A percentile compares a stretch with the other conserved stretches of the same genome.
Evolutionary conservation across 2,329 filamentous ascomycete species (phyloP).

Genomic region (Verticillium dahliae): DNA sequence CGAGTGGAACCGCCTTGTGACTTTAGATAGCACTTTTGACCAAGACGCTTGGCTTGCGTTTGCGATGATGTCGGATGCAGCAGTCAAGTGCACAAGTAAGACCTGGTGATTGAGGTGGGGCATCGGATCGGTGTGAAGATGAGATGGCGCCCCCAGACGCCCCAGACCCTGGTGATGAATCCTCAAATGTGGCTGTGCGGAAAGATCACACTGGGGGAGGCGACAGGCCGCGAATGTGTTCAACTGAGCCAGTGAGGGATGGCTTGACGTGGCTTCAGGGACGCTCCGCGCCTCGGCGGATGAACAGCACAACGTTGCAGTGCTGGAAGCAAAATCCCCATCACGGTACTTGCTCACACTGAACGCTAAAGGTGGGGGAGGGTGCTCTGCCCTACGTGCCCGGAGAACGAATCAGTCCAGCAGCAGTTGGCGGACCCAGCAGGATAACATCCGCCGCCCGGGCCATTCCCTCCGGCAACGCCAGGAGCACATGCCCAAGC

Average conservation of each 20-base stretch:
- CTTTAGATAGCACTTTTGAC: background rate
- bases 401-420: no score
- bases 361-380: no score
- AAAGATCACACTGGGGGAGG: background rate
- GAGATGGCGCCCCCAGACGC: background rate
- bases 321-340: no score
- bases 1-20: no score
- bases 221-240: background rate
- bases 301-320: background rate
- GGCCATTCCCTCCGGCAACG: background rate
- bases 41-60: background rate
- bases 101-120: background rate
- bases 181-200: background rate
- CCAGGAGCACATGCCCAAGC: background rate
- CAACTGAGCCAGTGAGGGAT: background rate
- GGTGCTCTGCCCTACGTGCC: no score
- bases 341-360: no score
- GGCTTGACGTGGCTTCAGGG: background rate
- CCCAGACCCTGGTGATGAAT: background rate
- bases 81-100: background rate
- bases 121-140: background rate
- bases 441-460: background rate
- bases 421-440: background rate
- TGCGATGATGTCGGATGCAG: background rate
- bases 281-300: background rate